phyloP scores from a whole-genome alignment of 441 rosid genomes.

The Jatropha podagrica region DNA sequence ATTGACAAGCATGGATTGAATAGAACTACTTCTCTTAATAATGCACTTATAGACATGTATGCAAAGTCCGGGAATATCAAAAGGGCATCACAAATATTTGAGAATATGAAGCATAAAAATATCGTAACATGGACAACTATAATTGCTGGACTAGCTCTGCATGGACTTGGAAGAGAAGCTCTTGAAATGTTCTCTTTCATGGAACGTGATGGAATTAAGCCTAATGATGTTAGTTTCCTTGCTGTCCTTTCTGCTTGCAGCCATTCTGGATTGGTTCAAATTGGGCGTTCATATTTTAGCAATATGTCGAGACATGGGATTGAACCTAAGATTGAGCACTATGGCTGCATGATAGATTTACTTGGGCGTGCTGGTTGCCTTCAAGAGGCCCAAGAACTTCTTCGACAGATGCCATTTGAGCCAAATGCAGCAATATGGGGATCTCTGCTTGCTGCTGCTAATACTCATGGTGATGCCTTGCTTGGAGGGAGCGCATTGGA shows the following conservation, averaged over 20 bases:
- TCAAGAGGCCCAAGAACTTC: conserved; percentile 47
- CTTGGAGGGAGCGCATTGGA: conserved; percentile 60
- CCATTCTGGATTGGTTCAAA: conserved; percentile 59
- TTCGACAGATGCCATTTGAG: conserved; percentile 55
- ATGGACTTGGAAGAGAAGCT: conserved; percentile 64
- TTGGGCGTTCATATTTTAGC: conserved; percentile 43
- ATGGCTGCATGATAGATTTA: conserved; percentile 72
- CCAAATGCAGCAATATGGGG: conserved; percentile 79
- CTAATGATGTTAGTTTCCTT: conserved; percentile 64
- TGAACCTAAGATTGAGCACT: conserved; percentile 62
- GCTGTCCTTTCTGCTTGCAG: conserved; percentile 74
- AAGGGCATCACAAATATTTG: conserved; percentile 56
- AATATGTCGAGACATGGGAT: conserved; percentile 47
- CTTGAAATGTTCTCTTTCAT: conserved; percentile 56
- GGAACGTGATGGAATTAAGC: conserved; percentile 45
- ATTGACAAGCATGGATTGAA: conserved; percentile 35
- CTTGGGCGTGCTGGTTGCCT: conserved; percentile 66
- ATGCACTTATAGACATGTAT: conserved; percentile 69
- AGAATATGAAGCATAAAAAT: conserved; percentile 38
- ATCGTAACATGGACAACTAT: conserved; percentile 70
- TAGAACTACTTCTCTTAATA: conserved; percentile 41
- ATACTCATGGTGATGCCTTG: conserved; percentile 49
- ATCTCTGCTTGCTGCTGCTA: conserved; percentile 68
- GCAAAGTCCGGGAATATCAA: conserved; percentile 61
- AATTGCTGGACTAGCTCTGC: conserved; percentile 60